phyloP scores from a whole-genome alignment of 306 rosid species.

The Vicia sativa region DNA sequence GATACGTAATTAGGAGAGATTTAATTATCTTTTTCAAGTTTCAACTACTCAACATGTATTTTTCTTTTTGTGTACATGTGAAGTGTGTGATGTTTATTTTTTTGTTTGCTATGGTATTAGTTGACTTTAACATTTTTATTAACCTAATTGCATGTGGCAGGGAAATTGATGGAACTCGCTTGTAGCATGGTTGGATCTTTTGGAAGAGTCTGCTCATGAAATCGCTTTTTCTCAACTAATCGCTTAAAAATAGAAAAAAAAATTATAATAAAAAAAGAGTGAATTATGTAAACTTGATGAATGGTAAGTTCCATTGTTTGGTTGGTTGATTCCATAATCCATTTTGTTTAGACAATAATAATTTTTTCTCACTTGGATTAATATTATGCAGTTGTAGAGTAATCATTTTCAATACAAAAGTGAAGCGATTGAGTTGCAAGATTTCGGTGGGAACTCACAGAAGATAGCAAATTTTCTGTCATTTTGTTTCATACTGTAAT shows the following conservation, averaged over 20 bases:
- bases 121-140: constrained; percentile 51
- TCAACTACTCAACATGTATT: constrained; percentile 20
- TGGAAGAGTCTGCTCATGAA: constrained; percentile 58
- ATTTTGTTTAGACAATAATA: constrained; percentile 14
- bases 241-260: constrained; percentile 26
- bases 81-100: neutral
- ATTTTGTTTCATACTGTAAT: constrained; percentile 75
- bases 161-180: constrained; percentile 79
- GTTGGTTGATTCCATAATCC: constrained; percentile 18
- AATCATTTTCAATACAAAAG: constrained; percentile 51
- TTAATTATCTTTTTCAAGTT: neutral
- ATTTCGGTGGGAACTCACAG: constrained; percentile 44
- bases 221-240: constrained; percentile 63
- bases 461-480: constrained; percentile 52
- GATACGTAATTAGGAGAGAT: constrained; percentile 13
- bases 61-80: constrained; percentile 14
- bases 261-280: constrained; percentile 41
- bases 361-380: constrained; percentile 15
- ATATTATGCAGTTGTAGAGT: constrained; percentile 67
- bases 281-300: constrained; percentile 55
- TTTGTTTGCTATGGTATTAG: constrained; percentile 27
- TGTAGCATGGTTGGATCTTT: constrained; percentile 82
- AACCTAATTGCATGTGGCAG: constrained; percentile 54
- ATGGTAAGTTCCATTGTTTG: constrained; percentile 55
- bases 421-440: constrained; percentile 53